These are phyloP conservation scores for Suillus decipiens DNA, from an alignment of 768 basidiomycete species.

Conservation along the genomic window DNA sequence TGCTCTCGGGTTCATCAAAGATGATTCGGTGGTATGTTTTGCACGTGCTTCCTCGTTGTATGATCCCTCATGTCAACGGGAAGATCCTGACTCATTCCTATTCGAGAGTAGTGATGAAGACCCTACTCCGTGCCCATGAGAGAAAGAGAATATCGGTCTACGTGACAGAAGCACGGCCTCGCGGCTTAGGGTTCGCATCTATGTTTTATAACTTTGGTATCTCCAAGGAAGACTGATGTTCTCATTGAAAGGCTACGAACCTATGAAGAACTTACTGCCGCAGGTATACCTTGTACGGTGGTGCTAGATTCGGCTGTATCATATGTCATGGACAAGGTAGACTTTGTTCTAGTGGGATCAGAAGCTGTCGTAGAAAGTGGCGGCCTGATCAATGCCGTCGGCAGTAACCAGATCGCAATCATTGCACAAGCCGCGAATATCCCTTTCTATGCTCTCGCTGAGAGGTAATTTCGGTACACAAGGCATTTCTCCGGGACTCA, in stretches of 20 bases:
- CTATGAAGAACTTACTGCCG: conserved; percentile 80
- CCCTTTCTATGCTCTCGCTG: conserved; percentile 94
- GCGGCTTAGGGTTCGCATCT: conserved; percentile 74
- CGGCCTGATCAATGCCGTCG: conserved; percentile 88
- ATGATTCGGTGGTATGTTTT: conserved; percentile 79
- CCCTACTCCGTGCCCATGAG: conserved; percentile 85
- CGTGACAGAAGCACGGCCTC: conserved; percentile 94
- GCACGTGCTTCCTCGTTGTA: conserved; percentile 18
- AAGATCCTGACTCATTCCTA: conserved; percentile 97
- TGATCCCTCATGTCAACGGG: conserved; percentile 17
- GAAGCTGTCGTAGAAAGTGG: conserved; percentile 99
- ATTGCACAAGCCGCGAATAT: conserved; percentile 93
- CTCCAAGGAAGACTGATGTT: conserved; percentile 12
- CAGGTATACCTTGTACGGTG: conserved; percentile 93
- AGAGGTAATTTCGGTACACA: conserved; percentile 57
- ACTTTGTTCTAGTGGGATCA: conserved; percentile 94
- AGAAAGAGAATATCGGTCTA: conserved; percentile 96
- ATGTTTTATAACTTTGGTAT: conserved; percentile 14
- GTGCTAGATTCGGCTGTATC: conserved; percentile 96
- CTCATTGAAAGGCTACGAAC: conserved; percentile 72
- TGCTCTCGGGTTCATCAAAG: conserved; percentile 90
- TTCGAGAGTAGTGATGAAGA: conserved; percentile 93
- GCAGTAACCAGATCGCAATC: conserved; percentile 95
- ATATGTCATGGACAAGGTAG: conserved; percentile 95
- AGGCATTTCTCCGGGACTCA: conserved; percentile 21